Base-by-base conservation (phyloP, 2,329 filamentous ascomycete genomes). In the Ophiocordyceps sinensis region DNA sequence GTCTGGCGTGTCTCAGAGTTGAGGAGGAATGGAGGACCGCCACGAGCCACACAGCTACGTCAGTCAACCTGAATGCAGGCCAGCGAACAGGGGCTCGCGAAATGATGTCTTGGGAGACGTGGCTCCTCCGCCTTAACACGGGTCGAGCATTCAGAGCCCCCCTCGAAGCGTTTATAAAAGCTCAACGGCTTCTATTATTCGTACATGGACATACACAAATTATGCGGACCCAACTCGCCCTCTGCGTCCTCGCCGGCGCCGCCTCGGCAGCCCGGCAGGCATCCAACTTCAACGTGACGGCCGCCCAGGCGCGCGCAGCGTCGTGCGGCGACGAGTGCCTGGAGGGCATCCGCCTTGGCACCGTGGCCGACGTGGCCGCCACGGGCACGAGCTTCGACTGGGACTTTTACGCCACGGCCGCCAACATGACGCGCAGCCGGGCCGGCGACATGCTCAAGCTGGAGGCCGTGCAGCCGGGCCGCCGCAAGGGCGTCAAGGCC, bases 361-460 rank as follows among this genome's bases (percentile, higher is more conserved):
- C 5, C 32, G 9, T 19, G 19, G 19, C n/a, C 15, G 19, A 23
- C 19, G 19, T 19, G 19, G 19, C 19, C 3, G 19, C 19, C 3
- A 19, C 19, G 19, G 42, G 34, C 15, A 17, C 37, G 28, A 10
- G 36, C 26, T 39, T 41, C 26, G 36, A 41, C 36, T 32, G 21
- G 28, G 39, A 39, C 39, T 44, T 44, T 36, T 44, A 41, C 39
- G 29, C 13, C 14, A 41, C 42, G 36, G 29, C 42, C 6, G 17
- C 6, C 29, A 38, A 41, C 17, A 39, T 44, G 23, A 28, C n/a
- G 21, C 21, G 21, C 19, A 14, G 17, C 21, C 30, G 17, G 36
- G 39, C 42, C 3, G 42, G 42, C 14, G 36, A 38, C 23, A 19
- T 44, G 30, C 36, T 44, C 10, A 41, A 39, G 31, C 19, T 40